phyloP scores from a whole-genome alignment of 306 rosid species.

The Albizia julibrissin region DNA sequence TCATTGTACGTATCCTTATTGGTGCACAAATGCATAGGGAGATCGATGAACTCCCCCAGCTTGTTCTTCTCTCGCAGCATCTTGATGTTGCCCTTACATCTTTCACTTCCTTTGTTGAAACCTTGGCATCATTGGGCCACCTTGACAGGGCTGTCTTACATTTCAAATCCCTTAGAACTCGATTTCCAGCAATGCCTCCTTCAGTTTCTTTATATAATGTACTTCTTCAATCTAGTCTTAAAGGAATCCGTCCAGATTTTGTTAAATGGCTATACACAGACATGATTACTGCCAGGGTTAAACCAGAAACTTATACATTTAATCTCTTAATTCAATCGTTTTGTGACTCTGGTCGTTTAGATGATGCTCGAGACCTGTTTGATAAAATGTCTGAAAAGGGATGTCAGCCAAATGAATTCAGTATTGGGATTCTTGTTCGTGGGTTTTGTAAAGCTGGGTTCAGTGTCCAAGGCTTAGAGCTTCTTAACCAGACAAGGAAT shows the following conservation, averaged over 20 bases:
- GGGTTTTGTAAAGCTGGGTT: slow-evolving; percentile 75
- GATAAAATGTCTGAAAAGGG: slow-evolving; percentile 84
- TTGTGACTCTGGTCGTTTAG: slow-evolving; percentile 59
- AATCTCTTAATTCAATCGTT: slow-evolving; percentile 61
- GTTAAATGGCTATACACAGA: slow-evolving; percentile 73
- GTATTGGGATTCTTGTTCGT: slow-evolving; percentile 73
- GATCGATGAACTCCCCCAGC: slow-evolving; percentile 55
- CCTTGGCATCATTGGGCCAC: slow-evolving; percentile 52
- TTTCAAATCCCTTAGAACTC: slow-evolving; percentile 66
- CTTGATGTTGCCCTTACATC: slow-evolving; percentile 50
- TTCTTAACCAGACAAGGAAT: slow-evolving; percentile 48
- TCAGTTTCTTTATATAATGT: slow-evolving; percentile 59
- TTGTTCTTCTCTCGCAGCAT: slow-evolving; percentile 46
- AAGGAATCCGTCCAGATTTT: slow-evolving; percentile 40
- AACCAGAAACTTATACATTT: slow-evolving; percentile 76
- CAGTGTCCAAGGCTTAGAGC: slow-evolving; percentile 44
- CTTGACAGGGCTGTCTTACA: slow-evolving; percentile 52
- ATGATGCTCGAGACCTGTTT: slow-evolving; percentile 65
- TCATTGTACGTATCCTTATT: slow-evolving; percentile 62
- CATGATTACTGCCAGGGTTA: slow-evolving; percentile 62
- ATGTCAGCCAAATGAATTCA: slow-evolving; percentile 72
- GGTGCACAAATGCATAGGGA: slow-evolving; percentile 57
- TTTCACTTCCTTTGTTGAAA: slow-evolving; percentile 45
- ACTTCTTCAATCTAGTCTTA: slow-evolving; percentile 57
- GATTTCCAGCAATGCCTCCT: slow-evolving; percentile 54